Conservation (phyloP, 257 asterid genomes). For the Solanum bulbocastanum region DNA sequence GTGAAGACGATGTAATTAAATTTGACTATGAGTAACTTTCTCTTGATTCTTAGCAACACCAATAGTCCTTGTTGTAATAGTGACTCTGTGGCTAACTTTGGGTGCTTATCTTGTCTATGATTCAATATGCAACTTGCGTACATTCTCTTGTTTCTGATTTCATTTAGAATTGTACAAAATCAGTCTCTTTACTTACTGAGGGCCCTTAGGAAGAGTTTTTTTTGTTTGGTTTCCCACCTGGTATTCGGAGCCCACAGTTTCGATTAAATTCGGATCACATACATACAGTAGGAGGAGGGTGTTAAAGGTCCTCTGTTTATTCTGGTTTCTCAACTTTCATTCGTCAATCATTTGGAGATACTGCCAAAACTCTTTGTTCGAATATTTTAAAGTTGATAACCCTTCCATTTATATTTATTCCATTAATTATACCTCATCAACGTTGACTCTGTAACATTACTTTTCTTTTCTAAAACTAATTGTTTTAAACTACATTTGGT, state of each 20-base stretch:
- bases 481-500: not conserved
- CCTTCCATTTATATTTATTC: not conserved
- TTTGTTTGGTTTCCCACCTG: not conserved
- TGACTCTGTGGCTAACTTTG: not conserved
- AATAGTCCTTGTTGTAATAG: not conserved
- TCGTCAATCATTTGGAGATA: not conserved
- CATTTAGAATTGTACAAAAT: not conserved
- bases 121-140: not conserved
- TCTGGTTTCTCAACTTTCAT: not conserved
- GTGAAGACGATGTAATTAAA: not conserved
- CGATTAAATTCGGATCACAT: too few relatives aligned
- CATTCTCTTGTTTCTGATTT: not conserved
- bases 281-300: not conserved
- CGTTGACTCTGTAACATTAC: not conserved
- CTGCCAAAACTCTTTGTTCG: not conserved
- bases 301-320: not conserved
- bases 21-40: not conserved
- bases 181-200: not conserved
- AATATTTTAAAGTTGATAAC: not conserved
- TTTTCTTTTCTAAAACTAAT: not conserved
- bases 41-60: not conserved
- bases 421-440: not conserved
- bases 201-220: not conserved
- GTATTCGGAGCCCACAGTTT: fast-evolving
- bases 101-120: not conserved